Evolutionary conservation across 2,329 filamentous ascomycete genomes (phyloP), one percentile per base, ranked within the genome.

Genomic region (Sporothrix pallida): DNA sequence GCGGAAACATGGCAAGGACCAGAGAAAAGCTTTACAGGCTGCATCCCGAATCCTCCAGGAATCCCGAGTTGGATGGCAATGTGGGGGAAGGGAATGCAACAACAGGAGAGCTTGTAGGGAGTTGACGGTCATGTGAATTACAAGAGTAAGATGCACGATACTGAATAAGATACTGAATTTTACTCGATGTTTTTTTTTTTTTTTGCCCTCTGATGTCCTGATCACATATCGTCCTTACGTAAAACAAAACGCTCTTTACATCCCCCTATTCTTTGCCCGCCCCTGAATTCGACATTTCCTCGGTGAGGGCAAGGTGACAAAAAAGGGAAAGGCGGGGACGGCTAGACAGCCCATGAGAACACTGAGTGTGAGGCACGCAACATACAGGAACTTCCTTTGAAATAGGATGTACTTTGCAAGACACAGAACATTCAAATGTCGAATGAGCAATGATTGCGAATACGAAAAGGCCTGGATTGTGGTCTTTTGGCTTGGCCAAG

Each of bases 11-110:
- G 4, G 31, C 31, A 37, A 37, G 31, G 31, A 37, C 4, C 31
- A 37, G 31, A 37, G 31, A 37, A 3, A 37, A 37, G 31, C 31
- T 37, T 37, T 37, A 37, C 31, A 37, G 31, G 31, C 54, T 6
- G 15, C 54, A 58, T 58, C 54, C 54, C 31, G 54, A 58, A 58
- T 58, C 54, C 54, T 58, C 26, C 54, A 58, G 54, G 54, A 58
- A 23, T 58, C 23, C 23, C 10, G 10, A 31, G 17, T 23, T 6
- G 54, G 10, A 23, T 15, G 23, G 23, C 13, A 58, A 31, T 23
- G 52, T 23, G 52, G 23, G 54, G 23, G 23, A 31, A 6, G 13
- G 12, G 31, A 15, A 58, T 1, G 13, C 9, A 15, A 23, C 3
- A 31, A 31, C 31, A 37, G 7, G 31, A 31, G 23, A 31, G 15